Evolutionary conservation across 2,329 filamentous ascomycete genomes (phyloP), one percentile per base, ranked within the genome.

Genomic region (Alternaria viburni): DNA sequence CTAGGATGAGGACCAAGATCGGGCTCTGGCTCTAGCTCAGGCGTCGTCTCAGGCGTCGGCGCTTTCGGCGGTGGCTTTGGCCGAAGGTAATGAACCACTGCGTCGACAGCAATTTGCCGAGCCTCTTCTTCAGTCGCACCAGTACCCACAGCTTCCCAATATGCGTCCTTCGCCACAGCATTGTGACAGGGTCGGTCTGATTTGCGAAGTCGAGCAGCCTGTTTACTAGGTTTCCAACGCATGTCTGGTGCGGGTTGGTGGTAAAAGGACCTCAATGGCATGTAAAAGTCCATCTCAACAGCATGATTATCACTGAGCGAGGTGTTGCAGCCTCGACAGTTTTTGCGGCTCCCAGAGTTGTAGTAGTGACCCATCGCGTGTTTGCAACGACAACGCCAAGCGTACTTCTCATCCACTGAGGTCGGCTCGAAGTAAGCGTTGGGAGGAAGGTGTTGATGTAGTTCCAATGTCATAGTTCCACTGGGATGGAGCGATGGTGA

Each of bases 321-420:
- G 4, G 69, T 72, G 36, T 67, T 65, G 30, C 74, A 76, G 6
- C 74, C 74, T 6, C 49, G 45, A 54, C 74, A 76, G 11, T 56
- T 56, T 45, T 68, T 74, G 43, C 73, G 62, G 28, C 73, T 66
- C 17, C 74, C 74, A 4, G 73, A 69, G 51, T 74, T 74, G 64
- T 76, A 77, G 58, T 75, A 76, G 36, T 71, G 52, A 1, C 73
- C 74, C 54, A 76, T 61, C 9, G 68, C 61, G 43, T 77, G 73
- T 10, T 68, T 73, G 21, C 70, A 68, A 9, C 69, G 67, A 57
- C 74, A 77, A 36, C 69, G 70, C 74, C 74, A 77, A 9, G 56
- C 74, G 4, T 30, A 59, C 41, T 71, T 62, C 43, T 75, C 73
- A 2, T 64, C 59, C 0, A 50, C 26, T 3, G 32, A 46, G 15